These are phyloP conservation scores for Cynara cardunculus DNA, from an alignment of 129 eudicot genomes.

Conservation along the genomic window DNA sequence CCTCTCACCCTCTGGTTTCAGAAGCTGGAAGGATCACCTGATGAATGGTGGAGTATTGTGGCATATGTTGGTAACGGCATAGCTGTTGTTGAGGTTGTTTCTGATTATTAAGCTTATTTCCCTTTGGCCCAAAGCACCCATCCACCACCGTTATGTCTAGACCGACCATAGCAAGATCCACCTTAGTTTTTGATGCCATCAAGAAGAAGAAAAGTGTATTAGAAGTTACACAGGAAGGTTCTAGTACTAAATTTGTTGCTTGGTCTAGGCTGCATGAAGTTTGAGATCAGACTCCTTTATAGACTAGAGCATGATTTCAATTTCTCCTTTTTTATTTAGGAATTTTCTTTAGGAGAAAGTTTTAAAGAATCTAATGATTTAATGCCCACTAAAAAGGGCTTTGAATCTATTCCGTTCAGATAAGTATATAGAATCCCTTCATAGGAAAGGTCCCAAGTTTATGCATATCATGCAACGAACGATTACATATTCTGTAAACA, in stretches of 20 bases:
- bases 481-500: background rate
- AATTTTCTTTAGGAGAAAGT: background rate
- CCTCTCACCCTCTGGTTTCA: constrained; percentile 17
- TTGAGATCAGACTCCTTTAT: constrained; percentile 13
- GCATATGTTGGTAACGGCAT: constrained; percentile 25
- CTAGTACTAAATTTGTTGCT: constrained; percentile 17
- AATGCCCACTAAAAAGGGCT: constrained; percentile 7
- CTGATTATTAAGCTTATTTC: constrained; percentile 7
- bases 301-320: constrained; percentile 3
- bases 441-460: background rate
- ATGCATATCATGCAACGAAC: background rate
- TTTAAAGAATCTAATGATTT: constrained; percentile 16
- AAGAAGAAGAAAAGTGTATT: constrained; percentile 8
- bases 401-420: constrained; percentile 26
- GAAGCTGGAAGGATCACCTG: constrained; percentile 30
- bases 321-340: background rate
- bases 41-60: constrained; percentile 29
- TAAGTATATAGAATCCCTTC: constrained; percentile 5
- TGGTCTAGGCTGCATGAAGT: constrained; percentile 22
- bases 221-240: background rate
- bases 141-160: constrained; percentile 25
- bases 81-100: constrained; percentile 4
- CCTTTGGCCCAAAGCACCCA: constrained; percentile 25
- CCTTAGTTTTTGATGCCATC: constrained; percentile 37
- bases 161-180: constrained; percentile 15